Evolutionary conservation across 768 basidiomycete genomes (phyloP).

Genomic region (Naganishia kalamii): DNA sequence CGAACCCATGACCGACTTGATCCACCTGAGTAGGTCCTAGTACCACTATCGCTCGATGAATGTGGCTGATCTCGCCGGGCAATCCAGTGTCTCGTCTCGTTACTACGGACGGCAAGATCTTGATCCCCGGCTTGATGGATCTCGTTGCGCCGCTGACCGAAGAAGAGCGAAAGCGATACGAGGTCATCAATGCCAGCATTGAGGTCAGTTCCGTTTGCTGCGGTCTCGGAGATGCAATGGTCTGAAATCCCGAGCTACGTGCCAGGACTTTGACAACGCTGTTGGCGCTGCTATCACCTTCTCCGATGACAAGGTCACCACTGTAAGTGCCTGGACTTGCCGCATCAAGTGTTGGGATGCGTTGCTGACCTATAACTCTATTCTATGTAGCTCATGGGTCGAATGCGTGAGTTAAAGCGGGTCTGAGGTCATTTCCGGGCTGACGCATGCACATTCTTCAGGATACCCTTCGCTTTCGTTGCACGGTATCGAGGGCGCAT

Average conservation of each 20-base stretch:
- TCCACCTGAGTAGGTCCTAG: constrained; percentile 53
- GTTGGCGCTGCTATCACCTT: constrained; percentile 71
- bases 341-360: background rate
- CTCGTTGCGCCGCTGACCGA: constrained; percentile 68
- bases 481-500: constrained; percentile 94
- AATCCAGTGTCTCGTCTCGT: constrained; percentile 69
- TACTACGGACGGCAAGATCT: constrained; percentile 66
- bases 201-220: background rate
- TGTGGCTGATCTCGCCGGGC: background rate
- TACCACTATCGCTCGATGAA: background rate
- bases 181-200: constrained; percentile 61
- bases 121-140: constrained; percentile 81
- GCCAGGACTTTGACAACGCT: constrained; percentile 62
- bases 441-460: background rate
- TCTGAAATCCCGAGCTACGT: background rate
- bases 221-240: background rate
- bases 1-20: constrained; percentile 86
- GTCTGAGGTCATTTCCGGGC: too few relatives aligned
- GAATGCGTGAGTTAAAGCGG: constrained; percentile 59
- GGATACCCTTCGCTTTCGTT: constrained; percentile 71
- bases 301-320: constrained; percentile 63
- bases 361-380: constrained; percentile 21
- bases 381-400: constrained; percentile 67
- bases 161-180: constrained; percentile 69
- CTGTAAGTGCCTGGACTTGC: constrained; percentile 27